These are phyloP conservation scores for Parascedosporium putredinis DNA, from an alignment of 2,329 filamentous ascomycete species.

Conservation along the genomic window DNA sequence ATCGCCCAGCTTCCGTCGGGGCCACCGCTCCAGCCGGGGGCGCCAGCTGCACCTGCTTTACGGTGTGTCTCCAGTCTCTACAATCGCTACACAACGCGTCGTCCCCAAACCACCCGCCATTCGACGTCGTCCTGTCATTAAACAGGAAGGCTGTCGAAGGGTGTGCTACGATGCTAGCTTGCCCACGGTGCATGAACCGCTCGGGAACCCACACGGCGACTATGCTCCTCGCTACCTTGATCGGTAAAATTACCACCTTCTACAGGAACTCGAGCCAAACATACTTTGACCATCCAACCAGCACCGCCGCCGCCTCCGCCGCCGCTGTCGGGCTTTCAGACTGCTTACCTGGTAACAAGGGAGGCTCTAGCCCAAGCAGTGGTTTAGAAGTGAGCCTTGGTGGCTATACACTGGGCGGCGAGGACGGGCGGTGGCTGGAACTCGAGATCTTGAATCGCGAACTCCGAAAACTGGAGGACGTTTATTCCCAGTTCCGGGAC, in stretches of 20 bases:
- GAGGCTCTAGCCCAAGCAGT: constrained; percentile 6
- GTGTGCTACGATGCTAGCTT: constrained; percentile 36
- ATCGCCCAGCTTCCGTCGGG: not conserved
- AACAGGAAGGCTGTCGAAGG: constrained; percentile 38
- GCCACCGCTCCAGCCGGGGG: constrained; percentile 11
- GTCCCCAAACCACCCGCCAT: constrained; percentile 25
- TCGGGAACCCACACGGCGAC: constrained; percentile 32
- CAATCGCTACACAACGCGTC: constrained; percentile 36
- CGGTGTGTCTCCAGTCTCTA: constrained; percentile 33
- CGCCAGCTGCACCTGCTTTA: constrained; percentile 34
- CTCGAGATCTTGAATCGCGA: constrained; percentile 38
- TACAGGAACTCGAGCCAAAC: constrained; percentile 31
- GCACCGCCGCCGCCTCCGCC: not conserved
- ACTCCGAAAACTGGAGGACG: constrained; percentile 34
- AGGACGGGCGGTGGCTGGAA: constrained; percentile 35
- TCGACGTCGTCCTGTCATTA: constrained; percentile 33
- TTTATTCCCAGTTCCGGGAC: constrained; percentile 33
- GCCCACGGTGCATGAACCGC: constrained; percentile 31
- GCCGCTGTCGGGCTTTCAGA: not conserved
- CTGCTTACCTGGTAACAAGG: not conserved
- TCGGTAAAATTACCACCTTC: constrained; percentile 35
- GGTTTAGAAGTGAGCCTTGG: constrained; percentile 30
- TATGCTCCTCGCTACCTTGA: constrained; percentile 39
- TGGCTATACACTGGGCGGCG: constrained; percentile 32
- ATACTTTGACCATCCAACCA: constrained; percentile 23